These are phyloP conservation scores for Macrophomina pseudophaseolina DNA, from an alignment of 2,329 filamentous ascomycete genomes.

Conservation along the genomic window DNA sequence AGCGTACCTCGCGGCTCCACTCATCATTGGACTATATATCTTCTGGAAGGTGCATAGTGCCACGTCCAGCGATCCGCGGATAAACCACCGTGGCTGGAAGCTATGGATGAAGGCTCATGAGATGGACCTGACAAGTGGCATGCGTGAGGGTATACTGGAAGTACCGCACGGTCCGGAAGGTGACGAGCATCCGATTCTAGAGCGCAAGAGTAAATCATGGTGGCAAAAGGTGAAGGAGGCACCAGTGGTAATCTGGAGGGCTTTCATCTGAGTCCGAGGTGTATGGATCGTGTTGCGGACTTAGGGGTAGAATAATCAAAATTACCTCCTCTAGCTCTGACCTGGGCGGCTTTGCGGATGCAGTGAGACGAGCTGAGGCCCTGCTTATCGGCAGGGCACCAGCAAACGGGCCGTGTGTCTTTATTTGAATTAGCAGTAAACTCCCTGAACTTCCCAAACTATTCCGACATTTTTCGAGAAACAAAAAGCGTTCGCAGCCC, in stretches of 20 bases:
- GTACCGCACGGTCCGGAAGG: background rate
- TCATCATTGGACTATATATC: conserved; percentile 56
- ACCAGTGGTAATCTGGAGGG: background rate
- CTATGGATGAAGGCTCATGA: conserved; percentile 37
- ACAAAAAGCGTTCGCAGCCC: too few relatives aligned
- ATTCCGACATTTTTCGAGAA: too few relatives aligned
- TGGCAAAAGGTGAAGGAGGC: background rate
- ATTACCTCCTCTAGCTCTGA: too few relatives aligned
- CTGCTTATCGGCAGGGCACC: too few relatives aligned
- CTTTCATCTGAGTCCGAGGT: background rate
- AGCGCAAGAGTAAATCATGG: background rate
- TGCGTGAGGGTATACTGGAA: conserved; percentile 32
- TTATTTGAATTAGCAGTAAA: too few relatives aligned
- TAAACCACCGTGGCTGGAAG: conserved; percentile 28
- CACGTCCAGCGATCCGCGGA: background rate
- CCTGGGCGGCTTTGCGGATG: too few relatives aligned
- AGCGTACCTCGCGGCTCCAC: conserved; percentile 51
- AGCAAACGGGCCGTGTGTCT: too few relatives aligned
- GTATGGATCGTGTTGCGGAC: too few relatives aligned
- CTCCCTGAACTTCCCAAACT: too few relatives aligned
- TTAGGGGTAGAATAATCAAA: too few relatives aligned
- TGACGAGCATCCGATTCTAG: background rate
- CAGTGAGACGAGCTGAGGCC: too few relatives aligned
- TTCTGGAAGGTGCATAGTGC: conserved; percentile 35
- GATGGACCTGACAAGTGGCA: conserved; percentile 42